These are phyloP conservation scores for Thelonectria rubi DNA, from an alignment of 2,329 filamentous ascomycete genomes.

Conservation along the genomic window DNA sequence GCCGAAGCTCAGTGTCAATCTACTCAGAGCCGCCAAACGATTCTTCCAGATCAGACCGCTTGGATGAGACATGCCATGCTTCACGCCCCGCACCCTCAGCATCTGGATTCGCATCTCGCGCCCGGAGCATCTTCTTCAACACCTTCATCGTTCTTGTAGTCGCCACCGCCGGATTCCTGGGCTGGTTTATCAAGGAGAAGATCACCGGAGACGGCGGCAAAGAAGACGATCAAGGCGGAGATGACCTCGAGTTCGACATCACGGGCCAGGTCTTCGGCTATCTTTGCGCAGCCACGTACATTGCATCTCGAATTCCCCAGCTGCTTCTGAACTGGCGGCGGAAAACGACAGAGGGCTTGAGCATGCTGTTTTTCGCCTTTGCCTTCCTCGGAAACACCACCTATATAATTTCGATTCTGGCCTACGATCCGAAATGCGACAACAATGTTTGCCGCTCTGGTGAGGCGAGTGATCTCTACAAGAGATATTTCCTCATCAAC, in stretches of 20 bases:
- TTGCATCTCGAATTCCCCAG: constrained; percentile 89
- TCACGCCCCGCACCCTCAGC: neutral
- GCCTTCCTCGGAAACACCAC: constrained; percentile 95
- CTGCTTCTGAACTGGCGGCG: constrained; percentile 90
- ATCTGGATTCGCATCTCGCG: constrained; percentile 84
- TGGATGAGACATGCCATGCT: neutral
- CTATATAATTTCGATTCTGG: constrained; percentile 92
- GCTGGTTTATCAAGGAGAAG: constrained; percentile 76
- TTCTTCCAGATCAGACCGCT: neutral
- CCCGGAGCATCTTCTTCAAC: constrained; percentile 78
- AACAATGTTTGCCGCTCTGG: constrained; percentile 66
- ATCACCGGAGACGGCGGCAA: constrained; percentile 52
- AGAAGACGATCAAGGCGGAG: constrained; percentile 47
- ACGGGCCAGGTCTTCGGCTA: constrained; percentile 94
- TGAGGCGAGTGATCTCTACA: constrained; percentile 75
- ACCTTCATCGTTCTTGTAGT: constrained; percentile 80
- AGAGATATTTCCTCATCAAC: constrained; percentile 87
- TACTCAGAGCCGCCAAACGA: constrained; percentile 62
- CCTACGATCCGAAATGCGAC: constrained; percentile 80
- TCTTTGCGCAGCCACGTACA: constrained; percentile 87
- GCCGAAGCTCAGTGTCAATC: constrained; percentile 53
- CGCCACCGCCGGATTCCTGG: constrained; percentile 80
- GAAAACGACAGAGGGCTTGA: constrained; percentile 92
- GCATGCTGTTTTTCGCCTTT: constrained; percentile 94
- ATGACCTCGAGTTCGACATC: constrained; percentile 72